These are phyloP conservation scores for Tuber melanosporum DNA, from an alignment of 495 filamentous ascomycete genomes.

Conservation along the genomic window DNA sequence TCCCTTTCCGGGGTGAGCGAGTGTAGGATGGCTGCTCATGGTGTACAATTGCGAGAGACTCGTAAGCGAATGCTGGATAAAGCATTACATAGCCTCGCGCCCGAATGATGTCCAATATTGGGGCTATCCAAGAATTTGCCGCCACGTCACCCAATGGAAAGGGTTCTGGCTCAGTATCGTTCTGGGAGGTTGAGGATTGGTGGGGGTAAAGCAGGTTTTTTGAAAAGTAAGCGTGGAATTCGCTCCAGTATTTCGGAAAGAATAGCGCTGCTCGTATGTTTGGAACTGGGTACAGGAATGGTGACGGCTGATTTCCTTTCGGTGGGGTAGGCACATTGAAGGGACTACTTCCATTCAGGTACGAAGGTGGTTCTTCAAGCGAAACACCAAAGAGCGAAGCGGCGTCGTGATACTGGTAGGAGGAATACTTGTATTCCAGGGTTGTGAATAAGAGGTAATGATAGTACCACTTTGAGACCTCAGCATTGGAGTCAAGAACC, in stretches of 20 bases:
- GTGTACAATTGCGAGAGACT: constrained; percentile 54
- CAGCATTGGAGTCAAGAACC: constrained; percentile 56
- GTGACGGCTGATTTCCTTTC: constrained; percentile 31
- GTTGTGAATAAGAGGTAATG: constrained; percentile 59
- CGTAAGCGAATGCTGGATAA: constrained; percentile 51
- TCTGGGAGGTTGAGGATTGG: neutral
- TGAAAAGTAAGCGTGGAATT: constrained; percentile 57
- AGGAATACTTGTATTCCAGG: constrained; percentile 58
- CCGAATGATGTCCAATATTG: constrained; percentile 56
- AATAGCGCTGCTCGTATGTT: constrained; percentile 59
- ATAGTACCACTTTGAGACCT: constrained; percentile 59
- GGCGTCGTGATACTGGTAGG: constrained; percentile 41
- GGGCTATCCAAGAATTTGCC: constrained; percentile 51
- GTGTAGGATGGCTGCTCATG: constrained; percentile 46
- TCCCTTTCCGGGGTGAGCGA: constrained; percentile 6
- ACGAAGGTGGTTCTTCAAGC: constrained; percentile 54
- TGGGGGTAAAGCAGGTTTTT: constrained; percentile 19
- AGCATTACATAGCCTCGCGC: constrained; percentile 56
- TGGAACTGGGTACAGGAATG: constrained; percentile 59
- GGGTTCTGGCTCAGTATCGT: constrained; percentile 14
- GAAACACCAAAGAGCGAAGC: constrained; percentile 54
- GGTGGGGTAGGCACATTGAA: constrained; percentile 44
- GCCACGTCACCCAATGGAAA: constrained; percentile 23
- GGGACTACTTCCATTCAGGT: constrained; percentile 46
- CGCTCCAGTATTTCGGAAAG: constrained; percentile 62